Base-by-base conservation (phyloP, 2,329 filamentous ascomycete species). In the Fusarium nygamai region DNA sequence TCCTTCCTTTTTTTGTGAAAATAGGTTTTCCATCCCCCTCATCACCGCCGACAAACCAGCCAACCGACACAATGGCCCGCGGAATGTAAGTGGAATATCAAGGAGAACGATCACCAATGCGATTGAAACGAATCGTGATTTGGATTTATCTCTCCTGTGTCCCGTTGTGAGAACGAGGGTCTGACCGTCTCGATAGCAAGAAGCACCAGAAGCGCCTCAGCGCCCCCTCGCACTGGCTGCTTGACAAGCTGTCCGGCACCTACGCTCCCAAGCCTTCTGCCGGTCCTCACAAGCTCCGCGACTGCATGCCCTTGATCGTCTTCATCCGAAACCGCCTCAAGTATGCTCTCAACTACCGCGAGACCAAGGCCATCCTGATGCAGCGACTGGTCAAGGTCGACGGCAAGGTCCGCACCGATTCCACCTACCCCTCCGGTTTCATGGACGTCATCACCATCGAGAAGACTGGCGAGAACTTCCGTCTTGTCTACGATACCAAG, bases 401-500 rank as follows among this genome's bases (percentile, higher is more conserved):
- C 86, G 93, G 92, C 91, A 99, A 99, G 91, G 95, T 99, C 88
- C 96, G 96, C 89, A 99, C 96, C 87, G 96, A 99, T 88, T 89
- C 91, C 83, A 99, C 95, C 88, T 99, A 94, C 93, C 96, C 96
- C 81, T 90, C 96, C 80, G 96, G 96, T 83, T 98, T 97, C 92
- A 98, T 98, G 96, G 96, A 99, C 86, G 96, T 99, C 85, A 98
- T 99, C 90, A 90, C 90, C 83, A 97, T 99, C 85, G 96, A 99
- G 88, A 99, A 99, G 94, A 99, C 96, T 72, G 95, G 95, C 92
- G 96, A 99, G 93, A 94, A 98, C 93, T 99, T 99, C 94, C 96
- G 96, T 82, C 94, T 99, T 81, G 90, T 99, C 91, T 99, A 98
- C 92, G 96, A 99, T 87, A 99, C 96, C 93, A 99, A 99, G 93